phyloP scores from a whole-genome alignment of 345 rosid species.

The Eucalyptus pauciflora region DNA sequence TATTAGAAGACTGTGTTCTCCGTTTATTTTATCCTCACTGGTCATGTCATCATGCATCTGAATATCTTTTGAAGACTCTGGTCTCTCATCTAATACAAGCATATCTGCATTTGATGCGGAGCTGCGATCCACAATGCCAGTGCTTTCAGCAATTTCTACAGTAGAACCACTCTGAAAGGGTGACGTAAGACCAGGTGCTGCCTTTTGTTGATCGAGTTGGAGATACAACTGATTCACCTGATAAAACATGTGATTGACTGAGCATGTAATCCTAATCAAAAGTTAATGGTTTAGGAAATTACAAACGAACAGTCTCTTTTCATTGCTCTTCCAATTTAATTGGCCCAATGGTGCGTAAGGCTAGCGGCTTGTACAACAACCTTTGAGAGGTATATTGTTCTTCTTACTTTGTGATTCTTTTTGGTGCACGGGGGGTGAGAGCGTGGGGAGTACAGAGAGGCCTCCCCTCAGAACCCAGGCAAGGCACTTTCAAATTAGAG shows the following conservation, averaged over 20 bases:
- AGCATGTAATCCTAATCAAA: background rate
- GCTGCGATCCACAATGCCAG: background rate
- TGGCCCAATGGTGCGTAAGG: background rate
- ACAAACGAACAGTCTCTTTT: background rate
- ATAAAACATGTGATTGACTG: background rate
- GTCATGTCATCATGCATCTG: slow-evolving; percentile 16
- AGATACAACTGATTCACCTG: slow-evolving; percentile 77
- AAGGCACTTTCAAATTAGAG: background rate
- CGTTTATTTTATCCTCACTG: background rate
- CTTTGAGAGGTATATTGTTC: background rate
- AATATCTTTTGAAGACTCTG: slow-evolving; percentile 22
- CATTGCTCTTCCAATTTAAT: background rate
- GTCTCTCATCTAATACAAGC: background rate
- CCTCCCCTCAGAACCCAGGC: background rate
- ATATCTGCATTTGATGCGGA: slow-evolving; percentile 10
- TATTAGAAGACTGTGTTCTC: slow-evolving; percentile 2
- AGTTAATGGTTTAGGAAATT: background rate
- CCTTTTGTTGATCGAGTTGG: slow-evolving; percentile 30
- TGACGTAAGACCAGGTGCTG: slow-evolving; percentile 5
- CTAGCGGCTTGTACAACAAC: background rate
- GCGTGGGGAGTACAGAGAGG: fast-evolving
- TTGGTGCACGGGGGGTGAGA: background rate
- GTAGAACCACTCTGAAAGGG: background rate
- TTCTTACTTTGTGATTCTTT: background rate
- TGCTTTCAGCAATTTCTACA: background rate